Base-by-base conservation (phyloP, 2,329 filamentous ascomycete genomes). In the Sphaerulina musiva region DNA sequence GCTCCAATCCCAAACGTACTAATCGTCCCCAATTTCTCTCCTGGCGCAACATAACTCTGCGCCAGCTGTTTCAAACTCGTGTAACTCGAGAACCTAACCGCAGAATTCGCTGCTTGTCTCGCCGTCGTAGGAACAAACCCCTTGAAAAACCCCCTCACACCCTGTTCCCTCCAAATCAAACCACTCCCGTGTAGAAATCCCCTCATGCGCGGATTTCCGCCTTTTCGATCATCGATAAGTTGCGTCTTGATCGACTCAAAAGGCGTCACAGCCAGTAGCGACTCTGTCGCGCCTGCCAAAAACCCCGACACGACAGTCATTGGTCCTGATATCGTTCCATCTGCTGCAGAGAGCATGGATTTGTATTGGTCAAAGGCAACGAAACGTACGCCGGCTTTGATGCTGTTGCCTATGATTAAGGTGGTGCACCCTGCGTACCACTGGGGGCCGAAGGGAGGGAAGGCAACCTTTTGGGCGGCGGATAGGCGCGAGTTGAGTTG, bases 361-460 rank as follows among this genome's bases (percentile, higher is more conserved):
- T 95, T 97, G 76, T 95, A 96, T 68, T 89, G 86, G 73, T 98
- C 93, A 70, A 97, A 98, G 0, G 93, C 90, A 53, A 97, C 89
- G 68, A 98, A 98, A 62, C 90, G 85, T 59, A 97, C 95, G 56
- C 90, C 93, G 38, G 93, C 93, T 76, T 98, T 98, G 69, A 93
- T 80, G 50, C 90, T 95, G 74, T 98, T 98, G 57, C 93, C 93
- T 63, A 97, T 89, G 56, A 98, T 95, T 69, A 96, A 75, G 29
- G 93, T 97, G 45, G 93, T 97, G 76, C 93, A 98, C 38, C 93
- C 93, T 10, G 93, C 92, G 72, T 98, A 98, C 93, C 93, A 98
- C 72, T 95, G 89, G 64, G 75, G 78, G 46, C 93, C 93, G 67
- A 97, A 97, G 9, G 89, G 88, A 42, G 93, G 93, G 87, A 89